Conservation (phyloP, 2,329 filamentous ascomycete genomes). For the Pseudogymnoascus sp. region DNA sequence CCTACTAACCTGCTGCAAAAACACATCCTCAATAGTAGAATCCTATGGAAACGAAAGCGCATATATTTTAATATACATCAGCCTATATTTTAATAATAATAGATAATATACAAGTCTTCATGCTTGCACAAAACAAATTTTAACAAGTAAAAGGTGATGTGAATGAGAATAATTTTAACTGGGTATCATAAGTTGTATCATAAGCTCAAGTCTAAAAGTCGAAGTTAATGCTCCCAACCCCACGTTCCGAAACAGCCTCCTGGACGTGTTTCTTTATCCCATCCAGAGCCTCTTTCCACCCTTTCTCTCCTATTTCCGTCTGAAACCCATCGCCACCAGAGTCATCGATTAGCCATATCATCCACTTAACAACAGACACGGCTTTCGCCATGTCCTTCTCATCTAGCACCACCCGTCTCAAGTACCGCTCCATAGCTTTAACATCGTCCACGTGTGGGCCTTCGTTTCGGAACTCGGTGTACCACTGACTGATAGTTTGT, state of each 20-base stretch:
- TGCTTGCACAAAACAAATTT: background rate
- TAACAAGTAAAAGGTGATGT: background rate
- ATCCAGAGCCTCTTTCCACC: slow-evolving; percentile 41
- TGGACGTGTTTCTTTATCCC: slow-evolving; percentile 46
- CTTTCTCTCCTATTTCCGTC: slow-evolving; percentile 32
- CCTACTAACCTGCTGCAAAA: background rate
- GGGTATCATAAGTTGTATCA: background rate
- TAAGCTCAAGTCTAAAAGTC: slow-evolving; percentile 18
- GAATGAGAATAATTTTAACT: background rate
- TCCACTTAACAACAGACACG: slow-evolving; percentile 61
- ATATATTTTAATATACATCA: background rate
- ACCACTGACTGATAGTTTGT: slow-evolving; percentile 69
- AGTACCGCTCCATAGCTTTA: slow-evolving; percentile 63
- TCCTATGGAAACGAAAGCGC: background rate
- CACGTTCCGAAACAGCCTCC: slow-evolving; percentile 46
- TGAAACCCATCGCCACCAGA: slow-evolving; percentile 33
- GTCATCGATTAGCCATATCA: slow-evolving; percentile 48
- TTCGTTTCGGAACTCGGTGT: slow-evolving; percentile 59
- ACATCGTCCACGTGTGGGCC: slow-evolving; percentile 77
- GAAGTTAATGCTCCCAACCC: slow-evolving; percentile 48
- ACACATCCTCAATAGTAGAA: background rate
- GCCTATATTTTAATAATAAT: too few relatives aligned
- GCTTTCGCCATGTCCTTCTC: slow-evolving; percentile 75
- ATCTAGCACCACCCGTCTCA: slow-evolving; percentile 62
- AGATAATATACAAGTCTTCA: background rate